Base-by-base conservation (phyloP, 805 yeast species). In the Nakazawaea ambrosiae region DNA sequence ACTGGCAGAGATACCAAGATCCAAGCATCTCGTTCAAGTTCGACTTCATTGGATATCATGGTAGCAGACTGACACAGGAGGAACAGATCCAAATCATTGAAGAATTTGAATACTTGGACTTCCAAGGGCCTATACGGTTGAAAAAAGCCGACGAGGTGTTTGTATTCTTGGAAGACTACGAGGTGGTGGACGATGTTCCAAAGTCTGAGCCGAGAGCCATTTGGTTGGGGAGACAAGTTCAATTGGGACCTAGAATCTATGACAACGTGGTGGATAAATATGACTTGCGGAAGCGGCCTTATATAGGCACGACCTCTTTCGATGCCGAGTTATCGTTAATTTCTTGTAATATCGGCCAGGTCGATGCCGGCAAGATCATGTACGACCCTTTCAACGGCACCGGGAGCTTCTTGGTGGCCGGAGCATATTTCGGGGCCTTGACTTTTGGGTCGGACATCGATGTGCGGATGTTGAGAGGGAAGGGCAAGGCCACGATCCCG, bases 301-400 rank as follows among this genome's bases (percentile, higher is more conserved):
- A 83, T 51, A 89, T 86, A 40, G 98, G 98, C 2, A 92, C 98
- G 5, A 92, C 98, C 0, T 86, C 96, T 14, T 92, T 92, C 59
- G 98, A 92, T 49, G 95, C 96, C 2, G 97, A 92, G 53, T 63
- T 92, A 42, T 78, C 97, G 0, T 60, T 92, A 33, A 81, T 89
- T 12, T 81, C 94, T 22, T 84, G 95, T 50, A 92, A 90, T 51
- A 69, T 92, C 36, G 96, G 84, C 0, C 88, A 83, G 45, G 86
- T 81, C 11, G 66, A 57, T 26, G 65, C 70, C 0, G 82, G 81
- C 0, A 72, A 78, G 37, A 52, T 88, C 3, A 74, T 83, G 53
- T 90, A 86, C 53, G 98, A 92, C 58, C 98, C 98, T 18, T 92
- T 92, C 61, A 87, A 85, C 3, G 98, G 98, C 0, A 92, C 98